These are phyloP conservation scores for Mycosarcoma maydis DNA, from an alignment of 1,284 basidiomycete genomes.

Conservation along the genomic window DNA sequence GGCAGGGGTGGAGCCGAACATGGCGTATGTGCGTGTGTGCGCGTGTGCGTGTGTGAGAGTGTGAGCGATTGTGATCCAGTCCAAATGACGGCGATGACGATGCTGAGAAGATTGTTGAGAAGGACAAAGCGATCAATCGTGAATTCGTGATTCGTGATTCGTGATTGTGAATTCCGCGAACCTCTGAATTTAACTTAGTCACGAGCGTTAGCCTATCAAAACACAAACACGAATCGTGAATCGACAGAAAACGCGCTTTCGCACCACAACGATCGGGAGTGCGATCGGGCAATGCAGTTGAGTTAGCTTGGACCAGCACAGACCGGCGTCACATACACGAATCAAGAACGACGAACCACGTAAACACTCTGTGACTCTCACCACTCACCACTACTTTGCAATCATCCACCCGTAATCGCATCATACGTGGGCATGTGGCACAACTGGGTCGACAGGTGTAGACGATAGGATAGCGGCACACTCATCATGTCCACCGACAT, in stretches of 20 bases:
- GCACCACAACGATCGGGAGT: background rate
- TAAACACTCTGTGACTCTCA: too few relatives aligned
- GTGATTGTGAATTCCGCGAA: too few relatives aligned
- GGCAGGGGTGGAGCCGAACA: slow-evolving; percentile 40
- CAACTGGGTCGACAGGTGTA: background rate
- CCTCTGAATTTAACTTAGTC: too few relatives aligned
- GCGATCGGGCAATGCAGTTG: slow-evolving; percentile 1
- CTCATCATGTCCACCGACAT: slow-evolving; percentile 15
- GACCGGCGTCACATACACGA: slow-evolving; percentile 5
- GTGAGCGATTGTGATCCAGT: too few relatives aligned
- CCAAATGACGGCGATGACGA: background rate
- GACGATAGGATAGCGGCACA: background rate
- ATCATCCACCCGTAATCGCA: too few relatives aligned
- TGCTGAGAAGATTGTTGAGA: background rate
- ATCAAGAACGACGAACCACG: too few relatives aligned
- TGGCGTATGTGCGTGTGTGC: background rate
- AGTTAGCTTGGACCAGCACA: slow-evolving; percentile 1
- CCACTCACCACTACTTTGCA: background rate
- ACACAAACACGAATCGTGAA: background rate
- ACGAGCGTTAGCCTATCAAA: too few relatives aligned
- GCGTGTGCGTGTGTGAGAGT: background rate
- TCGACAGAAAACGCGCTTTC: slow-evolving; percentile 4
- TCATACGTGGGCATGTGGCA: too few relatives aligned
- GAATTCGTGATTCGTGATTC: background rate
- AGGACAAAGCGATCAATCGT: background rate